Base-by-base conservation (phyloP, 148 eudicot genomes). In the Vaccinium macrocarpon region DNA sequence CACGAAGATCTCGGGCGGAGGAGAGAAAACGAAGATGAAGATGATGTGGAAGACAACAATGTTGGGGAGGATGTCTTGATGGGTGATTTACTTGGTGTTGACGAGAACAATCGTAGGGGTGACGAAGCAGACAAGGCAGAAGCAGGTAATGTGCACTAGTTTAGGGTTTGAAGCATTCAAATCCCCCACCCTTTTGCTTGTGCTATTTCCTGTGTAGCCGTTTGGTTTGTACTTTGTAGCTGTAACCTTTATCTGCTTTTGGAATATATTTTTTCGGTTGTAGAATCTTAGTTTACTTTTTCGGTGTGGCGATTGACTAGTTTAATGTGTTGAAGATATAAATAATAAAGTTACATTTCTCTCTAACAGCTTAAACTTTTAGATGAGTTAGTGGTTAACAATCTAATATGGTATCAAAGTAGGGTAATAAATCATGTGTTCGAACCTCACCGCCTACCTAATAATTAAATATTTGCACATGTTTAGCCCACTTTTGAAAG, bases 11-110 rank as follows among this genome's bases (percentile, higher is more conserved):
- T n/a, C n/a, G n/a, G n/a, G n/a, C n/a, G n/a, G n/a, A n/a, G n/a
- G n/a, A n/a, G n/a, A n/a, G n/a, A n/a, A n/a, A n/a, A n/a, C n/a
- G n/a, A 96, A 70, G 99, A 96, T 59, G 99, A 96, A 55, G 98
- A 96, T n/a, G 98, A 95, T 79, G 98, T 96, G 61, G 99, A 96
- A 88, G 99, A 96, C 85, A 96, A 94, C 70, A 96, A 92, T 75
- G 95, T 87, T 38, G 97, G 88, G 11, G 99, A 96, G 87, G 99
- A 96, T 78, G 98, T 94, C 81, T 88, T 94, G 90, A 87, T 96
- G 93, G 99, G 93, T 86, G 99, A 96, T 83, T 95, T 96, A 86
- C 93, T 94, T 48, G 95, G 84, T 38, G 98, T 93, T 79, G 97
- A 91, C 46, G 94, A 93, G 78, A 93, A 79, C 79, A 86, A 83